phyloP scores from a whole-genome alignment of 352 stramenopile species.

The Phytophthora pinifolia region DNA sequence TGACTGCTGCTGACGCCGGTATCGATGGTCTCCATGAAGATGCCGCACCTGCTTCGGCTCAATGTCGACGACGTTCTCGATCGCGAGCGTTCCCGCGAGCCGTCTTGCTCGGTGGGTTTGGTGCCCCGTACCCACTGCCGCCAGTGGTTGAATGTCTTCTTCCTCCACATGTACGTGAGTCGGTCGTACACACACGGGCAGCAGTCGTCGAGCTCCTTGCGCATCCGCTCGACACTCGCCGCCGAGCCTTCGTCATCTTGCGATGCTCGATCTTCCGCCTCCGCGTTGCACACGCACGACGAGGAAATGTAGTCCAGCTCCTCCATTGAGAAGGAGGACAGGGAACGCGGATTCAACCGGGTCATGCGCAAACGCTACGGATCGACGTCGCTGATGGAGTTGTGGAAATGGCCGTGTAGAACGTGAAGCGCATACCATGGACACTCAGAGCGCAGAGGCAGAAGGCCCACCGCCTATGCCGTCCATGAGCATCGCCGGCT shows the following conservation, averaged over 20 bases:
- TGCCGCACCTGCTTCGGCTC: conserved; percentile 13
- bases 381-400: neutral
- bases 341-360: conserved; percentile 17
- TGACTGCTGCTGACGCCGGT: conserved; percentile 15
- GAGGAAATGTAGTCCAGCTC: conserved; percentile 67
- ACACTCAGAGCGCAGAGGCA: conserved; percentile 9
- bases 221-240: conserved; percentile 21
- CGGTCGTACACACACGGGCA: conserved; percentile 71
- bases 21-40: conserved; percentile 24
- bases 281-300: conserved; percentile 54
- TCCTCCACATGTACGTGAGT: conserved; percentile 73
- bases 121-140: conserved; percentile 37
- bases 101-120: conserved; percentile 1
- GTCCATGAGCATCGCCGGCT: neutral
- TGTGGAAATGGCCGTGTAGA: conserved; percentile 3
- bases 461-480: neutral
- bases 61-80: conserved; percentile 17
- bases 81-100: neutral
- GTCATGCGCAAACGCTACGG: conserved; percentile 18
- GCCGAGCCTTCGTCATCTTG: conserved; percentile 8
- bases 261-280: conserved; percentile 31
- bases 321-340: conserved; percentile 43
- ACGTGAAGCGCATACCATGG: neutral
- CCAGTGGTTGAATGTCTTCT: conserved; percentile 81
- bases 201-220: conserved; percentile 41